Evolutionary conservation across 768 basidiomycete genomes (phyloP), one percentile per base, ranked within the genome.

Genomic region (Boletus coccyginus): DNA sequence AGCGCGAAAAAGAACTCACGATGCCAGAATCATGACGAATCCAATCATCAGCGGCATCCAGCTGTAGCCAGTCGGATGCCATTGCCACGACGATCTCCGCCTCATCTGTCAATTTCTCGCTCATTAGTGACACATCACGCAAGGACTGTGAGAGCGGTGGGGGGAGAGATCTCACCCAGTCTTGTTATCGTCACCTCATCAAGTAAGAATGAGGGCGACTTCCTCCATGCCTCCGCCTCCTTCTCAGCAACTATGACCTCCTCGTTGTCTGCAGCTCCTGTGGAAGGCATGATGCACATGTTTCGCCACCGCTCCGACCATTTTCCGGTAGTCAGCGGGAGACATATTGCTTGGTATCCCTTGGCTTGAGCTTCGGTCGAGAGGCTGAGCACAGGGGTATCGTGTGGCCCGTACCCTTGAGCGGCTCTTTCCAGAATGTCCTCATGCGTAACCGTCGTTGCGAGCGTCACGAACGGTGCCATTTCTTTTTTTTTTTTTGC

Each of bases 11-110:
- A 42, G 50, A 45, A 79, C 89, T 73, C 70, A 94, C 94, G 52
- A 96, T 90, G 74, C 96, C 97, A 44, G 94, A 89, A 68, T 99
- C 97, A 64, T 96, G 92, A 44, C 97, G 84, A 52, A 98, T 87
- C 80, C 95, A 93, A 64, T 94, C 92, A 72, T 98, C 94, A 0
- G 83, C 75, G 9, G 92, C 87, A 73, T 99, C 97, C 39, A 99
- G 78, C 70, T 97, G 93, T 4, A 99, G 79, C 97, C 97, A 99
- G 53, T 95, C 92, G 3, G 94, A 94, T 9, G 90, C 79, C 70
- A 97, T 81, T 6, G 79, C 87, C 14, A 91, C 84, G 38, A 90
- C 75, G 29, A 79, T 79, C 56, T 88, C 85, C 11, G 85, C 82
- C 64, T 93, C 90, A 70, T 91, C 91, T 92, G 62, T 46, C 57